Percentiles rank a stretch among this genome's conserved stretches.
These are phyloP conservation scores for Trichosporon ovoides DNA, from an alignment of 1,284 basidiomycete genomes.

Conservation along the genomic window DNA sequence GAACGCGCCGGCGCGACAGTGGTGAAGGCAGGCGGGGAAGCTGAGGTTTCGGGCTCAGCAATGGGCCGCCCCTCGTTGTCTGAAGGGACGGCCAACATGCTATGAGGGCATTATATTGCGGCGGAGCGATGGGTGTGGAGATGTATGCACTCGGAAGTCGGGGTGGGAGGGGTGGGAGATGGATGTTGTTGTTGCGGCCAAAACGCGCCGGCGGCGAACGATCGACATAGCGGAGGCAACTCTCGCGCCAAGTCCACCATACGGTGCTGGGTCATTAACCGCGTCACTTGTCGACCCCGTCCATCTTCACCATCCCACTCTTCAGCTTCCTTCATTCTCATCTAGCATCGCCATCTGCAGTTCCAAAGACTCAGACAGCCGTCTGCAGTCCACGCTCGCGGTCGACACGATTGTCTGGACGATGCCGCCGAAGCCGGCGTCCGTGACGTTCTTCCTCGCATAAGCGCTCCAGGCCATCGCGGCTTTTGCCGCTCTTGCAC, in stretches of 20 bases:
- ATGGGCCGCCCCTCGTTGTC: not conserved
- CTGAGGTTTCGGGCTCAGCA: not conserved
- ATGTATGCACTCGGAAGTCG: too few species aligned
- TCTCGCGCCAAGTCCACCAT: not conserved
- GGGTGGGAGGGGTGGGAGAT: not conserved
- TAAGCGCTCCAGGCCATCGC: not conserved
- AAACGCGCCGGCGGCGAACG: conserved; percentile 2
- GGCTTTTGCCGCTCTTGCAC: not conserved
- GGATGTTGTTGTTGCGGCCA: conserved; percentile 6
- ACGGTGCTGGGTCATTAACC: not conserved
- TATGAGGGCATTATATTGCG: conserved; percentile 2
- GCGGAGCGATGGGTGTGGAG: too few species aligned
- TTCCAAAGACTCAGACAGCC: not conserved
- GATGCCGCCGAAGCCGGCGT: not conserved
- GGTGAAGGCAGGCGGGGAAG: not conserved
- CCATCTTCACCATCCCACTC: not conserved
- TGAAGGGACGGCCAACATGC: conserved; percentile 4
- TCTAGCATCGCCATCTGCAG: not conserved
- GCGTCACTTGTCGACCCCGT: not conserved
- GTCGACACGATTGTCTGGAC: not conserved
- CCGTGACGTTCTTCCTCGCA: not conserved
- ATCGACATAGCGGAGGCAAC: conserved; percentile 6
- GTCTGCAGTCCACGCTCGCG: not conserved
- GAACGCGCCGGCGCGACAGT: not conserved
- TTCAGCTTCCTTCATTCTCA: not conserved